phyloP scores from a whole-genome alignment of 176 grass and related monocot species.

The Rhynchospora tenuis region DNA sequence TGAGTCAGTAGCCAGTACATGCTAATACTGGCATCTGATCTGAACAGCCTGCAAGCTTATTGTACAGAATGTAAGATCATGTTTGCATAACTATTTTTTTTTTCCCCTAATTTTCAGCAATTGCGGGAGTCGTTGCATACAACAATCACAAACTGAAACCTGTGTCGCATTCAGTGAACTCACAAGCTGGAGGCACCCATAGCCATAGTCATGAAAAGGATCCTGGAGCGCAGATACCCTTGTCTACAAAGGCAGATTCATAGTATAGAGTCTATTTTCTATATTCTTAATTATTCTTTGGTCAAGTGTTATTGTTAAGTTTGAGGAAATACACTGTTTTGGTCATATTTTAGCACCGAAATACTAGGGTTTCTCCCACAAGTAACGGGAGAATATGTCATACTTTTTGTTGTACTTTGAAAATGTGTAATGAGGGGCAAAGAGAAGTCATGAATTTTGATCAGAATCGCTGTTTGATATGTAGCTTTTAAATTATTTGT shows the following conservation, averaged over 20 bases:
- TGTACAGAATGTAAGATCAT: too few relatives aligned
- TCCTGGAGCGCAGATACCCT: constrained; percentile 35
- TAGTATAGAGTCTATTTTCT: constrained; percentile 6
- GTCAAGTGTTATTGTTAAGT: background rate
- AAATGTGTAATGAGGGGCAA: background rate
- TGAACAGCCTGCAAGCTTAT: background rate
- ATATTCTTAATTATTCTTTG: background rate
- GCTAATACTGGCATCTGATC: background rate
- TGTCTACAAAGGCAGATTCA: constrained; percentile 43
- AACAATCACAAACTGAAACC: constrained; percentile 84
- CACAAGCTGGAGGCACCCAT: constrained; percentile 26
- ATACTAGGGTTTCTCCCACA: background rate
- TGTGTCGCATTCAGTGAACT: constrained; percentile 29
- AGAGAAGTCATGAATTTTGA: background rate
- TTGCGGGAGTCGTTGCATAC: constrained; percentile 89
- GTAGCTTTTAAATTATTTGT: background rate
- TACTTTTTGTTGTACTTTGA: background rate
- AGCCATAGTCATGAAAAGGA: constrained; percentile 33
- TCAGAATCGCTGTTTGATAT: background rate
- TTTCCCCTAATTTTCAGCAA: constrained; percentile 63
- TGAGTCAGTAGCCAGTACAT: background rate
- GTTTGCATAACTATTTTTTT: too few relatives aligned
- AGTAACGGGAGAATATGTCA: background rate
- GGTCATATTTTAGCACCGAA: background rate
- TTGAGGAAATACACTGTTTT: background rate